Conservation (phyloP, 352 stramenopile species). For the Phytophthora pluvialis region DNA sequence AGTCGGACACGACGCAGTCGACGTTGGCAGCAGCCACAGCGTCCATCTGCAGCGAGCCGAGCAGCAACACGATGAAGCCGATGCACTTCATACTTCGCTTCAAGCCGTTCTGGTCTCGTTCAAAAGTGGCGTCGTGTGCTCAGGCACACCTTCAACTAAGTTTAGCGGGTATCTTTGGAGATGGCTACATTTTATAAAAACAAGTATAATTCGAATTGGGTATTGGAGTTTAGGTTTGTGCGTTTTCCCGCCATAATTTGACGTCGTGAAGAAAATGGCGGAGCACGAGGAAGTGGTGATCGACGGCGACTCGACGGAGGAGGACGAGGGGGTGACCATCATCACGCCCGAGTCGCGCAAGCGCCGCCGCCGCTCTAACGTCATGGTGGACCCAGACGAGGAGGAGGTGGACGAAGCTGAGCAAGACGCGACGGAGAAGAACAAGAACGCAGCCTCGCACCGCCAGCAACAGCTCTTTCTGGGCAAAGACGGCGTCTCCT, state of each 20-base stretch:
- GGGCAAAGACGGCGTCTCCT: slow-evolving; percentile 17
- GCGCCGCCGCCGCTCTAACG: slow-evolving; percentile 57
- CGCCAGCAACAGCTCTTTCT: slow-evolving; percentile 34
- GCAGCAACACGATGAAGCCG: neutral
- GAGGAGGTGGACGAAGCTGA: slow-evolving; percentile 36
- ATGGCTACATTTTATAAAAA: slow-evolving; percentile 18
- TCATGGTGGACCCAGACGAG: slow-evolving; percentile 66
- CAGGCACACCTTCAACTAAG: slow-evolving; percentile 8
- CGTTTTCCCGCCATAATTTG: slow-evolving; percentile 21
- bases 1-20: slow-evolving; percentile 35
- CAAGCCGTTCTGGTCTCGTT: neutral
- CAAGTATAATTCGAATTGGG: neutral
- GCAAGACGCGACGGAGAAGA: slow-evolving; percentile 34
- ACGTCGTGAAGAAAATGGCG: slow-evolving; percentile 13
- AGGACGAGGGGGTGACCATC: slow-evolving; percentile 62
- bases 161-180: slow-evolving; percentile 15
- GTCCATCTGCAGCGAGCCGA: neutral
- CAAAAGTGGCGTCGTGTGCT: neutral
- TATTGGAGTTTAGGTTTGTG: slow-evolving; percentile 2
- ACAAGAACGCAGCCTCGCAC: slow-evolving; percentile 2
- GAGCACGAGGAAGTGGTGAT: slow-evolving; percentile 72
- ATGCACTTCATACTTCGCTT: slow-evolving; percentile 9
- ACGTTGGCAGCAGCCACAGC: slow-evolving; percentile 4
- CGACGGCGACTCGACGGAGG: slow-evolving; percentile 70
- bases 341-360: slow-evolving; percentile 69